phyloP scores from a whole-genome alignment of 2,329 filamentous ascomycete species.

The Aspergillus vadensis region DNA sequence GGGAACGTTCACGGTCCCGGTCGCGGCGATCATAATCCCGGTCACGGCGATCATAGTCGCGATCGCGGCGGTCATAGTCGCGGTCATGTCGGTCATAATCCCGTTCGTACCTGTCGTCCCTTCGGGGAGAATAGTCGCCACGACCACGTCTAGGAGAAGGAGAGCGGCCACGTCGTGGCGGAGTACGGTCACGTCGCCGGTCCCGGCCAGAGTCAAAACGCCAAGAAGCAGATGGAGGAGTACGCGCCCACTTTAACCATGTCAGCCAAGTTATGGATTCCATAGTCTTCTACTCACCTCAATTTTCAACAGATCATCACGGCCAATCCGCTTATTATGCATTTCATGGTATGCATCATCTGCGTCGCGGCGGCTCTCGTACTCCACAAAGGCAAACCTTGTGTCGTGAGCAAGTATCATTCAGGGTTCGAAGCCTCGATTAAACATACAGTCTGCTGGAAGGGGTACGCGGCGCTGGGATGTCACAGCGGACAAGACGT shows the following conservation, averaged over 20 bases:
- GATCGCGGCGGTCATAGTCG: constrained; percentile 70
- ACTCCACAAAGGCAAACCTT: constrained; percentile 97
- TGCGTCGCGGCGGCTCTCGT: constrained; percentile 95
- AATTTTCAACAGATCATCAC: constrained; percentile 95
- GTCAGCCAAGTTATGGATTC: constrained; percentile 19
- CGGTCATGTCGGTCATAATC: constrained; percentile 71
- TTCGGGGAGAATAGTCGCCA: constrained; percentile 79
- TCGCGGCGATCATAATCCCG: constrained; percentile 53
- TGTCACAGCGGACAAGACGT: constrained; percentile 96
- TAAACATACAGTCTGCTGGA: constrained; percentile 87
- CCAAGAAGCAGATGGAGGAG: constrained; percentile 96
- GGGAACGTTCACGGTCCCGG: constrained; percentile 65
- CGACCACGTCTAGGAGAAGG: constrained; percentile 60
- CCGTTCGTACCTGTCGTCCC: constrained; percentile 81
- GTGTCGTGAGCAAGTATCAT: constrained; percentile 39
- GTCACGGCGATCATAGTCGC: constrained; percentile 67
- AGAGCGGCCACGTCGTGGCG: constrained; percentile 70
- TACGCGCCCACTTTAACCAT: constrained; percentile 84
- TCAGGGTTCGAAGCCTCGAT: constrained; percentile 7
- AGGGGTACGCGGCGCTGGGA: constrained; percentile 90
- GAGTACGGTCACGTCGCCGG: constrained; percentile 67
- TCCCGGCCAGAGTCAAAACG: constrained; percentile 92
- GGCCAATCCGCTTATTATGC: constrained; percentile 98
- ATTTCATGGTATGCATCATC: constrained; percentile 99
- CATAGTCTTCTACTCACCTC: constrained; percentile 64